Conservation (phyloP, 2,329 filamentous ascomycete genomes). For the Blastomyces gilchristii region DNA sequence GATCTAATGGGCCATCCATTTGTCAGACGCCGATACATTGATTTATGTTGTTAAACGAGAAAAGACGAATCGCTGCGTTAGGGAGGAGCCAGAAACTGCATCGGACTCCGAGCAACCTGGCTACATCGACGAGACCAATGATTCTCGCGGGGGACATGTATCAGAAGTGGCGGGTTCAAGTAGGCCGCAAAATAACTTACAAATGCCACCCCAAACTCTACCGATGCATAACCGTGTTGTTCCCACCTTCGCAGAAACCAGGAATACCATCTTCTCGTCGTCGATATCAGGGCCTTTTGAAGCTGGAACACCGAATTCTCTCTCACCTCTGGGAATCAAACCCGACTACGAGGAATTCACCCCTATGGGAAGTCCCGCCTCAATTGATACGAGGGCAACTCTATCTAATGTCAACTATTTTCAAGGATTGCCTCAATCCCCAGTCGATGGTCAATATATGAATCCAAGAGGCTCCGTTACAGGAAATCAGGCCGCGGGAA, state of each 20-base stretch:
- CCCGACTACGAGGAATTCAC: background rate
- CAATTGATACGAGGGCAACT: slow-evolving; percentile 12
- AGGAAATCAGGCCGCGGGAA: slow-evolving; percentile 16
- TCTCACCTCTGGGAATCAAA: background rate
- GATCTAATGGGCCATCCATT: background rate
- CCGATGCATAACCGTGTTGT: slow-evolving; percentile 16
- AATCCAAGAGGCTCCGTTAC: slow-evolving; percentile 18
- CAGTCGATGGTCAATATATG: slow-evolving; percentile 3
- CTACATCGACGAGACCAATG: background rate
- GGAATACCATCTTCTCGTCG: slow-evolving; percentile 6
- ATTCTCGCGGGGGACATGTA: no score
- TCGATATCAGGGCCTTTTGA: background rate
- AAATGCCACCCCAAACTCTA: slow-evolving; percentile 11
- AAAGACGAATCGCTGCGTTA: slow-evolving; percentile 23
- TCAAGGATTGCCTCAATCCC: slow-evolving; percentile 15
- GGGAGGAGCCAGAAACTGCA: slow-evolving; percentile 20
- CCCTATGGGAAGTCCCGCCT: background rate
- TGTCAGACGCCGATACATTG: slow-evolving; percentile 26
- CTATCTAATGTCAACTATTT: slow-evolving; percentile 22
- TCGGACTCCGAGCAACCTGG: background rate
- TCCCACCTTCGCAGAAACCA: slow-evolving; percentile 22
- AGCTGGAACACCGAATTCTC: background rate
- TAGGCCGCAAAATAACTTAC: background rate
- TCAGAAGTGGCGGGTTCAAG: background rate
- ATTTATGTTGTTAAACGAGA: slow-evolving; percentile 32